A percentile compares a stretch with the other conserved stretches of the same genome.
Conservation (phyloP, 768 basidiomycete species). For the Russula emetica region DNA sequence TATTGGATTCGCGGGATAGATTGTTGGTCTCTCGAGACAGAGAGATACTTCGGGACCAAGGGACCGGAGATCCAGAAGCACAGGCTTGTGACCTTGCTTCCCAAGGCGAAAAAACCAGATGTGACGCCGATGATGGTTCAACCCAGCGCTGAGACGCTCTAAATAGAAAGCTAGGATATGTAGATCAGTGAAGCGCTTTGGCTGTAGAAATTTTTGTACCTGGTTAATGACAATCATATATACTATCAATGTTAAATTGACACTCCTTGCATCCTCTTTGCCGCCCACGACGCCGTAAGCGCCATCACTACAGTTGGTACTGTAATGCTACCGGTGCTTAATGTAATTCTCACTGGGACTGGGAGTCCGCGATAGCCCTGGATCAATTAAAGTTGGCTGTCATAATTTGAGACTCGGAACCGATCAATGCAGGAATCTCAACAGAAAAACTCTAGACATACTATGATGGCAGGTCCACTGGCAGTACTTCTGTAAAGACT, state of each 20-base stretch:
- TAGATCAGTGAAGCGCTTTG: neutral
- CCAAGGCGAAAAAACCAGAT: conserved; percentile 5
- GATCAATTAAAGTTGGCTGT: too few relatives aligned
- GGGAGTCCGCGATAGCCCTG: too few relatives aligned
- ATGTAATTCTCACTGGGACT: too few relatives aligned
- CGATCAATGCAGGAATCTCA: too few relatives aligned
- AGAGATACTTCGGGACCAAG: conserved; percentile 61
- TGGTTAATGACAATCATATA: neutral
- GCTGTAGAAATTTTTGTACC: neutral
- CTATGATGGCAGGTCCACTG: too few relatives aligned
- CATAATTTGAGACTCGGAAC: too few relatives aligned
- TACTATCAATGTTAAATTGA: neutral
- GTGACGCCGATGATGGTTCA: conserved; percentile 20
- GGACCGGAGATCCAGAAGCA: conserved; percentile 53
- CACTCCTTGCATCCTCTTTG: too few relatives aligned
- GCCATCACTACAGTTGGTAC: too few relatives aligned
- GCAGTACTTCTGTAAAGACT: too few relatives aligned
- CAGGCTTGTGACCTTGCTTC: conserved; percentile 10
- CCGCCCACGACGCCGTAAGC: too few relatives aligned
- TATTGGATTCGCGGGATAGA: conserved; percentile 70
- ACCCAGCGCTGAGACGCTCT: neutral
- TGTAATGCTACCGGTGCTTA: too few relatives aligned
- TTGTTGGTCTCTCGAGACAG: conserved; percentile 68
- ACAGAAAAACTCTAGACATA: too few relatives aligned
- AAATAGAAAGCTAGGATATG: neutral